Evolutionary conservation across 2,329 filamentous ascomycete genomes (phyloP).

Genomic region (Aureobasidium sp.): DNA sequence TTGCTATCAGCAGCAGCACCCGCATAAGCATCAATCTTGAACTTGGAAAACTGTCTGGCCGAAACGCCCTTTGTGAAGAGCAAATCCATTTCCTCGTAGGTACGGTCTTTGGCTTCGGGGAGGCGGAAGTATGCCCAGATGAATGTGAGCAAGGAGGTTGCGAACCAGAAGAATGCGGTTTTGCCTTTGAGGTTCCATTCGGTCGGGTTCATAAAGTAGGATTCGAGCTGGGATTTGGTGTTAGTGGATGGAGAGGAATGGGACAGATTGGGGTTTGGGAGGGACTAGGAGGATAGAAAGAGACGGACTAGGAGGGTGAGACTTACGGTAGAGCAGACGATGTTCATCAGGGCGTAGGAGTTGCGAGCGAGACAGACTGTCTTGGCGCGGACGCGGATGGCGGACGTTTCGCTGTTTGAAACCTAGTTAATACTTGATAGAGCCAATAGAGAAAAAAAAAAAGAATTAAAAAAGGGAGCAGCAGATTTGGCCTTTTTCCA

Average conservation of each 20-base stretch:
- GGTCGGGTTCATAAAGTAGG: slow-evolving; percentile 38
- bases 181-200: slow-evolving; percentile 36
- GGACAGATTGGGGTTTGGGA: background rate
- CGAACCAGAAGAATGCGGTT: slow-evolving; percentile 38
- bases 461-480: too few relatives aligned
- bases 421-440: too few relatives aligned
- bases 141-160: slow-evolving; percentile 28
- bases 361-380: slow-evolving; percentile 35
- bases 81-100: slow-evolving; percentile 38
- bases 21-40: slow-evolving; percentile 13
- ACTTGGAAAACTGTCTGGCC: background rate
- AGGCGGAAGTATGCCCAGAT: slow-evolving; percentile 34
- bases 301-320: background rate
- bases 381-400: slow-evolving; percentile 33
- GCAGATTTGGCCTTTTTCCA: too few relatives aligned
- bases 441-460: too few relatives aligned
- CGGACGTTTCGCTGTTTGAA: slow-evolving; percentile 33
- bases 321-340: slow-evolving; percentile 19
- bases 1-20: slow-evolving; percentile 11
- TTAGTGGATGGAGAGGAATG: slow-evolving; percentile 32
- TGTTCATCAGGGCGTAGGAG: slow-evolving; percentile 34
- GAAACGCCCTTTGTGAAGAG: slow-evolving; percentile 28
- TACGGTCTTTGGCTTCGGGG: slow-evolving; percentile 36
- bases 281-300: background rate
- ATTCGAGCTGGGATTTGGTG: slow-evolving; percentile 24